Conservation (phyloP, 495 filamentous ascomycete species). For the Aspergillus wentii region DNA sequence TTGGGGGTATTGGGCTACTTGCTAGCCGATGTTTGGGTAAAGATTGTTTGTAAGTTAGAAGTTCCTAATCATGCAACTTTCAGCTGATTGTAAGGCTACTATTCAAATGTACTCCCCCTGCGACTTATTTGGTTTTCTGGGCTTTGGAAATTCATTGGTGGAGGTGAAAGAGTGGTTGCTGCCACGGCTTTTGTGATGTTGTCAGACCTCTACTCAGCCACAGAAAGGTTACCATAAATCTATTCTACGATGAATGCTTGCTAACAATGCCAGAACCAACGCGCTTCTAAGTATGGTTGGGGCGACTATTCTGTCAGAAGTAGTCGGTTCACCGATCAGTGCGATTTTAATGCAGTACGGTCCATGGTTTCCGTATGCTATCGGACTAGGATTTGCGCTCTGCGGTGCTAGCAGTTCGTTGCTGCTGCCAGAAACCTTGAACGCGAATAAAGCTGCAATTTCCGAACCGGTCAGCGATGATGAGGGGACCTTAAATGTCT, state of each 20-base stretch:
- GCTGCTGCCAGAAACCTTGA: conserved; percentile 43
- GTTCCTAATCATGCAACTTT: conserved; percentile 10
- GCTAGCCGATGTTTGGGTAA: conserved; percentile 26
- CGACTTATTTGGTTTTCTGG: conserved; percentile 28
- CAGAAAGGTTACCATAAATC: conserved; percentile 22
- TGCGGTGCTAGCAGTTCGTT: conserved; percentile 22
- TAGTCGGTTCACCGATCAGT: conserved; percentile 27
- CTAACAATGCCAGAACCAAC: conserved; percentile 17
- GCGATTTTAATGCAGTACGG: conserved; percentile 24
- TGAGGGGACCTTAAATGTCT: conserved; percentile 4
- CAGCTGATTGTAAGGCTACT: conserved; percentile 13
- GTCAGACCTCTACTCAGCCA: conserved; percentile 26
- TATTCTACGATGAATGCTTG: not conserved
- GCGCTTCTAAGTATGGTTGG: conserved; percentile 22
- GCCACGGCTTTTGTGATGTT: conserved; percentile 23
- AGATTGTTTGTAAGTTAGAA: conserved; percentile 34
- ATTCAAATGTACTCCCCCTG: conserved; percentile 20
- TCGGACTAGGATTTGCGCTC: conserved; percentile 20
- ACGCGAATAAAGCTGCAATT: conserved; percentile 6
- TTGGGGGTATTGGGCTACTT: conserved; percentile 28
- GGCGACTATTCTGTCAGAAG: conserved; percentile 16
- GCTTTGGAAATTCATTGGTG: conserved; percentile 23
- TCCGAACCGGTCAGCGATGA: not conserved
- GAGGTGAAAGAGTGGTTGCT: conserved; percentile 19
- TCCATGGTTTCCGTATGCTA: conserved; percentile 21